These are phyloP conservation scores for Neofusicoccum umdonicola DNA, from an alignment of 2,329 filamentous ascomycete genomes.

Conservation along the genomic window DNA sequence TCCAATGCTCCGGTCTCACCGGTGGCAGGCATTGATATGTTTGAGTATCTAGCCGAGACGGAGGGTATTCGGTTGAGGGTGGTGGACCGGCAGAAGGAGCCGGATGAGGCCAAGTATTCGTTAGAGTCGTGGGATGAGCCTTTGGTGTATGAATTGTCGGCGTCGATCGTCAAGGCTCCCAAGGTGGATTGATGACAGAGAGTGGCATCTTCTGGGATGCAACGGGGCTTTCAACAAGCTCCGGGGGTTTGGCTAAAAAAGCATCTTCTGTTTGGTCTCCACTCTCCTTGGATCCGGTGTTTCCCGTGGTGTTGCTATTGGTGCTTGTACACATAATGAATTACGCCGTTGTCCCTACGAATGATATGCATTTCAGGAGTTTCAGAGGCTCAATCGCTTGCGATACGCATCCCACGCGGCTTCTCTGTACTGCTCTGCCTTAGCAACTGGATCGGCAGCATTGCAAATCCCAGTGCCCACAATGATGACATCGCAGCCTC, in stretches of 20 bases:
- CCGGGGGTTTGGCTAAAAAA: no score
- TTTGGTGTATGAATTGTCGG: neutral
- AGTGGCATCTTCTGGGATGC: neutral
- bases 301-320: no score
- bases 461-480: neutral
- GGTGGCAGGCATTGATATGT: neutral
- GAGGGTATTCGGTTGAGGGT: neutral
- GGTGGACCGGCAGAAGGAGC: neutral
- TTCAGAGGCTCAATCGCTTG: neutral
- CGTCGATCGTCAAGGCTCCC: neutral
- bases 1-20: neutral
- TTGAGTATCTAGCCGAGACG: neutral
- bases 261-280: no score
- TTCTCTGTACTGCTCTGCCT: neutral
- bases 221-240: conserved; percentile 1
- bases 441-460: neutral
- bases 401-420: neutral
- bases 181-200: neutral
- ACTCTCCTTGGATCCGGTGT: no score
- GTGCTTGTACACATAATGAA: no score
- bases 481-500: neutral
- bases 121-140: neutral
- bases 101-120: neutral
- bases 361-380: no score
- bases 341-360: no score